Base-by-base conservation (phyloP, 2,329 filamentous ascomycete genomes). In the Aureobasidium zeae region DNA sequence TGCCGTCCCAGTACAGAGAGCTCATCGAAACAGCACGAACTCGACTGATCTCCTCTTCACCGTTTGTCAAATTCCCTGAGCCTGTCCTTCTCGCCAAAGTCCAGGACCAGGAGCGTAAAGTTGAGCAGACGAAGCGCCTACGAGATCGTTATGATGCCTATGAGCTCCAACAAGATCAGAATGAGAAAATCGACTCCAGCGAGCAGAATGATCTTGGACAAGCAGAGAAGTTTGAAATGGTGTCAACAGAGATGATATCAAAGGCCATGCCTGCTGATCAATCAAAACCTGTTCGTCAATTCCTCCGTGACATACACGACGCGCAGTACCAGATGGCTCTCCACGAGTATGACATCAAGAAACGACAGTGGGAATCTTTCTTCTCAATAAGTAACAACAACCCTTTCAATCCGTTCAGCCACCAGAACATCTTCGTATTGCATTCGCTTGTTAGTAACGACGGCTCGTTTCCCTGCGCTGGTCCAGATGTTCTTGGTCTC, bases 321-420 rank as follows among this genome's bases (percentile, higher is more conserved):
- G 88, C 88, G 2, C 91, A 98, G 61, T 95, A 96, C 55, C 88
- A 98, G 60, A 94, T 91, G 63, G 88, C 89, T 1, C 67, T 93
- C 24, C 86, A 95, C 63, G 87, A 88, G 54, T 98, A 96, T 58
- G 78, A 87, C 60, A 95, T 86, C 0, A 89, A 96, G 59, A 94
- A 87, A 45, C 78, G 86, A 21, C 88, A 95, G 53, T 98, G 91
- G 91, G 91, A 98, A 59, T 85, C 86, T 20, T 94, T 94, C 55
- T 81, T 95, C 16, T 80, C 89, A 38, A 86, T 86, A 11, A 86
- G 86, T 11, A 93, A 91, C 52, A 70, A 83, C 22, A 83, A 93
- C 56, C 72, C 96, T 1, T 98, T 95, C 54, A 87, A 98, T 57
- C 91, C 93, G 0, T 91, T 87, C 57, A 84, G 86, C 0, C 93